phyloP scores from a whole-genome alignment of 2,329 filamentous ascomycete genomes.

The Chaetomium sp. region DNA sequence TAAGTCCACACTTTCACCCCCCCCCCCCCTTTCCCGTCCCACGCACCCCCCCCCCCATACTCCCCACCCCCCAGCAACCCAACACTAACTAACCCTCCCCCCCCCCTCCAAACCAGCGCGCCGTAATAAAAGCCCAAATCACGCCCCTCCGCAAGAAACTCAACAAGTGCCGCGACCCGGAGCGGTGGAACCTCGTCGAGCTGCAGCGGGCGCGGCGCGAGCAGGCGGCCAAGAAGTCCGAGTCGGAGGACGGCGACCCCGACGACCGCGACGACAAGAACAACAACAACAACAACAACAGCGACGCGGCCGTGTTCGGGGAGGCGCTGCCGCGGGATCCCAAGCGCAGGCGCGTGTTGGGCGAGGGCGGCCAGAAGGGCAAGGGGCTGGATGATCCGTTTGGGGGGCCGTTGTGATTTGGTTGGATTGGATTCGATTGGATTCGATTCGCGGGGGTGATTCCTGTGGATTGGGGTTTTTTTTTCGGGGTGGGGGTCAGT shows the following conservation, averaged over 20 bases:
- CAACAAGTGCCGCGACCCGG: constrained; percentile 72
- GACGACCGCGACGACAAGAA: constrained; percentile 16
- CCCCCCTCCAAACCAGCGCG: constrained; percentile 37
- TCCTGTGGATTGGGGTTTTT: neutral
- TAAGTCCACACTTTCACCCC: no score
- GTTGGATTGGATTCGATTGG: no score
- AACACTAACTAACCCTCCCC: neutral
- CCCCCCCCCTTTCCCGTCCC: constrained; percentile 19
- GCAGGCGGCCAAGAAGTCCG: constrained; percentile 47
- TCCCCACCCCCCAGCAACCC: neutral
- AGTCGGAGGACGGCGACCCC: constrained; percentile 37
- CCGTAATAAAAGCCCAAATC: constrained; percentile 46
- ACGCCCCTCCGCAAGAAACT: constrained; percentile 63
- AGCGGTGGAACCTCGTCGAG: constrained; percentile 71
- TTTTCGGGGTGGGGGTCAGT: no score
- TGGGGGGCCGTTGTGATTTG: constrained; percentile 40
- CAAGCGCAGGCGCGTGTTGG: constrained; percentile 50
- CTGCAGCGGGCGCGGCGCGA: constrained; percentile 66
- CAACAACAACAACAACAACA: constrained; percentile 38
- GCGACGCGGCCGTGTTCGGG: constrained; percentile 53
- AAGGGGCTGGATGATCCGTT: constrained; percentile 48
- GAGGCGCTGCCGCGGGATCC: constrained; percentile 41
- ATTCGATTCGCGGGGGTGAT: neutral
- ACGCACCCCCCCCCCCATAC: constrained; percentile 12
- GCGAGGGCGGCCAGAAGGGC: constrained; percentile 30